Base-by-base conservation (phyloP, 108 stramenopile genomes). In the Fistulifera pelliculosa region DNA sequence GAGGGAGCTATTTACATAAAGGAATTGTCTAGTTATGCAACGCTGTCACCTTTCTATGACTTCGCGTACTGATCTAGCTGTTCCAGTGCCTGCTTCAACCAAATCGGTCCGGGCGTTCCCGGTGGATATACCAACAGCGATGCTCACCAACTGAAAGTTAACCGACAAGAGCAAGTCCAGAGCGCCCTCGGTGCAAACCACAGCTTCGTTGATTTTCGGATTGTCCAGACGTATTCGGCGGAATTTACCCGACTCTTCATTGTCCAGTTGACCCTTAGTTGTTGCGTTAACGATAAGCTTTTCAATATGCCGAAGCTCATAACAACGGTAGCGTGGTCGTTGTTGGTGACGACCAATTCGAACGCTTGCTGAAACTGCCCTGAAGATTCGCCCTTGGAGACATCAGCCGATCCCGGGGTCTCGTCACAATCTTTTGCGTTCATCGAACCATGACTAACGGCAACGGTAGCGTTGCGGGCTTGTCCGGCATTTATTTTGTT, bases 351-450 rank as follows among this genome's bases (percentile, higher is more conserved):
- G 12, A 49, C 43, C 86, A 94, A 95, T 31, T 90, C 93, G 47
- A 96, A 74, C 0, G 97, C 96, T 49, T 84, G 85, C 18, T 77
- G 56, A 14, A 98, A 71, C 11, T 71, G 59, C 22, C 79, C 74
- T 43, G 73, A 77, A 21, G 94, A 26, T 11, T 1, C 48, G 16
- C 38, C 41, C 11, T 13, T 21, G 3, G 78, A 70, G 0, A 72
- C 24, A 11, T 42, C 17, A 11, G 58, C 16, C 2, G 62, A 1
- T 24, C 56, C 63, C 18, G 71, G 51, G 18, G 72, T 41, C 25
- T 27, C 44, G 45, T 64, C 61, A 52, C 39, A 54, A 24, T 49
- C 48, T 19, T 23, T 24, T 26, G 71, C 70, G 2, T 61, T 25
- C 5, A 90, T 70, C n/a, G 64, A 42, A 1, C 88, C 88, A 60